Base-by-base conservation (phyloP, 805 yeast genomes). In the Lachancea fermentati region DNA sequence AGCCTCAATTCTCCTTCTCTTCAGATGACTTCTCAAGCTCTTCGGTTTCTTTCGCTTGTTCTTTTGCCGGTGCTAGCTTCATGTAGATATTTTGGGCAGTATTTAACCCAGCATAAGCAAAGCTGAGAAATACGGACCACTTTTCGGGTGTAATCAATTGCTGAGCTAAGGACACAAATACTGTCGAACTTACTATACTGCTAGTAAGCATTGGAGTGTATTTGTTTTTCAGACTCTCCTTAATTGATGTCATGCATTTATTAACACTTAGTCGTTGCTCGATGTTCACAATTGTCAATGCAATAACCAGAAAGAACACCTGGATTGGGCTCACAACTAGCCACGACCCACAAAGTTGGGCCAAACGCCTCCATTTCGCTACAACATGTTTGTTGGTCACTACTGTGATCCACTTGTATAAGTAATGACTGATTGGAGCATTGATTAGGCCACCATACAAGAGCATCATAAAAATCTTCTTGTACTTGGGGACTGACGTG, bases 51-150 rank as follows among this genome's bases (percentile, higher is more conserved):
- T n/a, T n/a, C n/a, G n/a, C n/a, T n/a, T n/a, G n/a, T n/a, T n/a
- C n/a, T n/a, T n/a, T n/a, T n/a, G n/a, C n/a, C n/a, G n/a, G n/a
- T n/a, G n/a, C n/a, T n/a, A 19, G 7, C 41, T 52, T 52, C 43
- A 52, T 30, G 34, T 52, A 52, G 15, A 52, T 45, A 41, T 52
- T 52, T 36, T 52, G 56, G 15, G 49, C 49, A 24, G 54, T 50
- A 30, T 47, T 51, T 29, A 52, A 35, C 17, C 36, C 16, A 11
- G 52, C 52, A 30, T 50, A 52, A 3, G 56, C 56, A 42, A 50
- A 46, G 32, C 52, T 52, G 36, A 52, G 50, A 42, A 52, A 52
- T 12, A 52, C 49, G 6, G 56, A 48, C 56, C 56, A 52, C 34
- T 52, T 50, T 19, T 49, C 51, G 3, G 54, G 50, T 5, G 43